Conservation (phyloP, 2,329 filamentous ascomycete genomes). For the Hirsutella minnesotensis region DNA sequence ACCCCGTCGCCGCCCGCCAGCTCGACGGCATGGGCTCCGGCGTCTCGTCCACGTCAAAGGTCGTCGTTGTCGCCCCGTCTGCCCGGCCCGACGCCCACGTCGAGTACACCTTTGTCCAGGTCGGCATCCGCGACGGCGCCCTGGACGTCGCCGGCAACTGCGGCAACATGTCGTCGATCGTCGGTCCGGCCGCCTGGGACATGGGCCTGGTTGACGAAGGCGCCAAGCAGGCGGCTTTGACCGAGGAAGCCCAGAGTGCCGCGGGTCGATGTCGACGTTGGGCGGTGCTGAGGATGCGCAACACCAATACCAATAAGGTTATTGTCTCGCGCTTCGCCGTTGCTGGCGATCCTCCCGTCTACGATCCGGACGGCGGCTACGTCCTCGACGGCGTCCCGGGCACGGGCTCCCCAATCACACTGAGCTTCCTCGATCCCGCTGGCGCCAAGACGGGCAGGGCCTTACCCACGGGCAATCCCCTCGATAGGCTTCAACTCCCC, state of each 20-base stretch:
- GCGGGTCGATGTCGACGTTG: slow-evolving; percentile 11
- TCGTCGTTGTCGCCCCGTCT: slow-evolving; percentile 51
- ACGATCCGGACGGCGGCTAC: slow-evolving; percentile 35
- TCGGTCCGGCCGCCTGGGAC: slow-evolving; percentile 41
- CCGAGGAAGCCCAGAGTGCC: too few relatives aligned
- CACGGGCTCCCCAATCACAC: slow-evolving; percentile 39
- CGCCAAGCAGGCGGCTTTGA: background rate
- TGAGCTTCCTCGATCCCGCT: slow-evolving; percentile 51
- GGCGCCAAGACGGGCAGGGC: slow-evolving; percentile 49
- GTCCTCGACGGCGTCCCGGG: slow-evolving; percentile 54
- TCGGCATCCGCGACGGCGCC: slow-evolving; percentile 48
- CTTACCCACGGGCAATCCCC: slow-evolving; percentile 36
- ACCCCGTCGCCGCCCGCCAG: slow-evolving; percentile 51
- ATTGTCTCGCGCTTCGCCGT: slow-evolving; percentile 47
- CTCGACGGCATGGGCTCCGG: slow-evolving; percentile 62
- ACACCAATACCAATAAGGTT: slow-evolving; percentile 60
- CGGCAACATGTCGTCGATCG: slow-evolving; percentile 59
- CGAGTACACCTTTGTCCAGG: slow-evolving; percentile 60
- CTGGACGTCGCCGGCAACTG: slow-evolving; percentile 62
- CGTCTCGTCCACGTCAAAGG: slow-evolving; percentile 57
- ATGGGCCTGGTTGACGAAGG: slow-evolving; percentile 12
- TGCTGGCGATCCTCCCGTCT: slow-evolving; percentile 19
- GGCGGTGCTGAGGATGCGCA: slow-evolving; percentile 47
- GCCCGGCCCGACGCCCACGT: slow-evolving; percentile 40
- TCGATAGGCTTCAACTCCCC: slow-evolving; percentile 34